Evolutionary conservation across 257 asterid genomes (phyloP), one percentile per base, ranked within the genome.

Genomic region (Solanum gracilifrons): DNA sequence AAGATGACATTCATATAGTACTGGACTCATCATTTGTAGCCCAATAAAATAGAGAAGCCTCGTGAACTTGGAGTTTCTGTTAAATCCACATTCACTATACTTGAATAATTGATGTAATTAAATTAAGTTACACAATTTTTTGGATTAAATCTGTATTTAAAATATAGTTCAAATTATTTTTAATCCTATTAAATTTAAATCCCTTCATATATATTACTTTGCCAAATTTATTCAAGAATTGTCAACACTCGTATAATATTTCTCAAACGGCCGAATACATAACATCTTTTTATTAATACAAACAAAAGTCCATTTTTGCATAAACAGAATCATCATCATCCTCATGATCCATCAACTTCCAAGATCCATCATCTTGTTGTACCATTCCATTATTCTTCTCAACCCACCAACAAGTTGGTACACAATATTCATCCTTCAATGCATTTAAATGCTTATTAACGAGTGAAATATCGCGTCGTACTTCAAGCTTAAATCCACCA

Each of bases 361-460:
- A 96, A 46, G 96, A 88, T 35, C 97, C 97, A 93, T 94, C 98
- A 1, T 82, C 91, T 71, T 89, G 90, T 87, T 95, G 98, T 92
- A 94, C 95, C 97, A 96, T 93, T 8, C 98, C 98, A 60, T 92
- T 94, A 37, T 96, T 90, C 91, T 90, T 91, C 82, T 94, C 91
- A 82, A 94, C 88, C 95, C 95, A 92, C 98, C 99, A 96, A 0
- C 92, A 86, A 83, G 27, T 89, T 3, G 95, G 97, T 11, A 94
- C 95, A n/a, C 93, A 86, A 62, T 92, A 80, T 76, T 92, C 94
- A 83, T 94, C 95, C 85, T 91, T 92, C 90, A 96, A 88, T 0
- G 37, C 89, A 88, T 94, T 95, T 89, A 89, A 6, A 77, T 84
- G 83, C 88, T 96, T 96, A 64, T 95, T 96, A 62, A 93, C 92